phyloP scores from a whole-genome alignment of 139 green algal genomes.

The Nannochloris sp. region DNA sequence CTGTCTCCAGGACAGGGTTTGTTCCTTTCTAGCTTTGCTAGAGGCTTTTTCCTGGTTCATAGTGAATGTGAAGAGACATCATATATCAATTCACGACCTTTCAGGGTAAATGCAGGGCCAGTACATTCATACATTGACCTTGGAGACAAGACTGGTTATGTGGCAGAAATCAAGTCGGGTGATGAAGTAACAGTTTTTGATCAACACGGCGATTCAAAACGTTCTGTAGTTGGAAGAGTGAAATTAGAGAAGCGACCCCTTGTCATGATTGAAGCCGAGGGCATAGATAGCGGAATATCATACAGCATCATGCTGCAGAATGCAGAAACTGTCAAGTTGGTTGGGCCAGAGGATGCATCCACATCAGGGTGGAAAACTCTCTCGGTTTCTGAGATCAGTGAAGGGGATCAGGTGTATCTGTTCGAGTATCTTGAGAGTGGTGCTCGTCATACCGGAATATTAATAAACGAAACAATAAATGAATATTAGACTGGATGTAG shows the following conservation, averaged over 20 bases:
- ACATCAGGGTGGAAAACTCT: constrained; percentile 31
- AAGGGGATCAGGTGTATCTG: constrained; percentile 54
- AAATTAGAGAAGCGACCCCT: constrained; percentile 70
- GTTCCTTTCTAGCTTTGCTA: constrained; percentile 79
- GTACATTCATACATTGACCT: constrained; percentile 69
- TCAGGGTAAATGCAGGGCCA: constrained; percentile 87
- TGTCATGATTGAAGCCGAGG: constrained; percentile 60
- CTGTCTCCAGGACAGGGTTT: constrained; percentile 75
- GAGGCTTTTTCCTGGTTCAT: constrained; percentile 82
- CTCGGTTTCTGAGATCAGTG: constrained; percentile 55
- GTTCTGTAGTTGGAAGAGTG: constrained; percentile 59
- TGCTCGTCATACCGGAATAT: constrained; percentile 73
- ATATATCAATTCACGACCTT: constrained; percentile 81
- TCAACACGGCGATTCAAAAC: constrained; percentile 30
- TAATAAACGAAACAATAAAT: constrained; percentile 61
- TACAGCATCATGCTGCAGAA: constrained; percentile 78
- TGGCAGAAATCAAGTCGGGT: constrained; percentile 64
- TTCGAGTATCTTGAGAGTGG: constrained; percentile 32
- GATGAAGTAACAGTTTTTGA: constrained; percentile 58
- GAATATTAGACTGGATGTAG: constrained; percentile 39
- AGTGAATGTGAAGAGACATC: constrained; percentile 50
- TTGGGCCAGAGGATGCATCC: constrained; percentile 30
- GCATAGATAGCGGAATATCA: constrained; percentile 25
- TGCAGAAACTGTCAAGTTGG: constrained; percentile 82
- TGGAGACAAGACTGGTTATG: constrained; percentile 53